phyloP scores from a whole-genome alignment of 2,329 filamentous ascomycete species.

The Nemania serpens region DNA sequence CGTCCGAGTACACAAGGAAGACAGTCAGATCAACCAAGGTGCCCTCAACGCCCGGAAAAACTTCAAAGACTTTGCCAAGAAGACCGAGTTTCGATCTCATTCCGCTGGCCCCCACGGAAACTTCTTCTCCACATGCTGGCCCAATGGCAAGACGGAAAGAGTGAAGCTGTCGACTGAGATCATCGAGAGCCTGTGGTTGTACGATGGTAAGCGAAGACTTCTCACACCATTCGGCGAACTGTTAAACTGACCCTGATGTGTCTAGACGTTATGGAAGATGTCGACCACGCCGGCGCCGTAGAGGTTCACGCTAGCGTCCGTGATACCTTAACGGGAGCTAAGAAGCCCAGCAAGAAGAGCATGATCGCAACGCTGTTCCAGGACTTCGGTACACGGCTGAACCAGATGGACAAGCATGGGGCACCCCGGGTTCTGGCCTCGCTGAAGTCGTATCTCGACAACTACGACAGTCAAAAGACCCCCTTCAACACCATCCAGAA shows the following conservation, averaged over 20 bases:
- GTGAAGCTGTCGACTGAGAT: conserved; percentile 32
- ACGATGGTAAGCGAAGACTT: conserved; percentile 27
- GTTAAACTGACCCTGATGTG: background rate
- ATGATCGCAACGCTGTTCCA: conserved; percentile 27
- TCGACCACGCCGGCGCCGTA: conserved; percentile 27
- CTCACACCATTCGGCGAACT: background rate
- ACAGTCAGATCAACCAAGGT: conserved; percentile 26
- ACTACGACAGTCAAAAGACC: conserved; percentile 31
- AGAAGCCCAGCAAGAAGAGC: conserved; percentile 24
- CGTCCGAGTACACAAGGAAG: conserved; percentile 30
- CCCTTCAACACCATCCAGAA: conserved; percentile 30
- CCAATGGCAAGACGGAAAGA: conserved; percentile 28
- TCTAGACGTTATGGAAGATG: conserved; percentile 30
- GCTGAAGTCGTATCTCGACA: conserved; percentile 31
- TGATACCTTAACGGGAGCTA: conserved; percentile 17
- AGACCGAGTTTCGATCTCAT: conserved; percentile 28
- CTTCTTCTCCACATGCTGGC: conserved; percentile 31
- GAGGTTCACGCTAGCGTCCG: conserved; percentile 28
- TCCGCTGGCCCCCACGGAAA: conserved; percentile 30
- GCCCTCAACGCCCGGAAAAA: conserved; percentile 30
- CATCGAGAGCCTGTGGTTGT: conserved; percentile 31
- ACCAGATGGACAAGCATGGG: conserved; percentile 29
- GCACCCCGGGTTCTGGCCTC: conserved; percentile 25
- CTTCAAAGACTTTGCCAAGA: conserved; percentile 25
- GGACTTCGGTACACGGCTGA: conserved; percentile 25